A percentile compares a stretch with the other conserved stretches of the same genome.
These are phyloP conservation scores for Cicer bijugum DNA, from an alignment of 306 rosid genomes.

Conservation along the genomic window DNA sequence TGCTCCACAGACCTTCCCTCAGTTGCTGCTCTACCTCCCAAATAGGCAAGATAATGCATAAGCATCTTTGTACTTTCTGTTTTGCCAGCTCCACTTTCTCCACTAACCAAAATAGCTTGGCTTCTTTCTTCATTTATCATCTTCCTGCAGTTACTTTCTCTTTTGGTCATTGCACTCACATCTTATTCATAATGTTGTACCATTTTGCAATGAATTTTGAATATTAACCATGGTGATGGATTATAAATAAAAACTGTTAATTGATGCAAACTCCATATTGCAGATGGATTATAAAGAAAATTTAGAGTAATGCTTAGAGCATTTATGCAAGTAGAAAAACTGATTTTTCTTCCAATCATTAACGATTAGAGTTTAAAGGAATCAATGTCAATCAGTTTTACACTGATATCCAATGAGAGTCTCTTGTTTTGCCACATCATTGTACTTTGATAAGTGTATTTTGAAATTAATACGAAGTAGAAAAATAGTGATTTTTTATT, in stretches of 20 bases:
- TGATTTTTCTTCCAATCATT: neutral
- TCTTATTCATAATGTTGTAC: slow-evolving; percentile 21
- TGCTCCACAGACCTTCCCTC: slow-evolving; percentile 94
- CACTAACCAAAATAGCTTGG: slow-evolving; percentile 95
- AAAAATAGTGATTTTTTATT: too few relatives aligned
- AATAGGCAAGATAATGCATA: slow-evolving; percentile 89
- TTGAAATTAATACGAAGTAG: too few relatives aligned
- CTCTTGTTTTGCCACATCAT: too few relatives aligned
- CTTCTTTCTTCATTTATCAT: slow-evolving; percentile 82
- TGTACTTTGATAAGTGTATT: too few relatives aligned
- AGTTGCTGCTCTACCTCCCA: slow-evolving; percentile 83
- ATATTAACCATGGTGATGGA: slow-evolving; percentile 13
- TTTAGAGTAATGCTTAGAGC: neutral
- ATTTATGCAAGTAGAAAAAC: neutral
- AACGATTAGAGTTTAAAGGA: too few relatives aligned
- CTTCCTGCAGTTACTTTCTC: slow-evolving; percentile 55
- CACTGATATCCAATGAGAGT: too few relatives aligned
- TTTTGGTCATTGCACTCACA: slow-evolving; percentile 19
- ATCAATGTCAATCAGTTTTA: too few relatives aligned
- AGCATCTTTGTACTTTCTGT: slow-evolving; percentile 98
- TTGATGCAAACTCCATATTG: neutral
- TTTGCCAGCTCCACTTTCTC: slow-evolving; percentile 99
- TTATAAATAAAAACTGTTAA: neutral
- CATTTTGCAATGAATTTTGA: slow-evolving; percentile 11
- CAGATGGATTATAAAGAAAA: slow-evolving; percentile 8